phyloP scores from a whole-genome alignment of 2,329 filamentous ascomycete genomes.

The Akanthomyces lecanii region DNA sequence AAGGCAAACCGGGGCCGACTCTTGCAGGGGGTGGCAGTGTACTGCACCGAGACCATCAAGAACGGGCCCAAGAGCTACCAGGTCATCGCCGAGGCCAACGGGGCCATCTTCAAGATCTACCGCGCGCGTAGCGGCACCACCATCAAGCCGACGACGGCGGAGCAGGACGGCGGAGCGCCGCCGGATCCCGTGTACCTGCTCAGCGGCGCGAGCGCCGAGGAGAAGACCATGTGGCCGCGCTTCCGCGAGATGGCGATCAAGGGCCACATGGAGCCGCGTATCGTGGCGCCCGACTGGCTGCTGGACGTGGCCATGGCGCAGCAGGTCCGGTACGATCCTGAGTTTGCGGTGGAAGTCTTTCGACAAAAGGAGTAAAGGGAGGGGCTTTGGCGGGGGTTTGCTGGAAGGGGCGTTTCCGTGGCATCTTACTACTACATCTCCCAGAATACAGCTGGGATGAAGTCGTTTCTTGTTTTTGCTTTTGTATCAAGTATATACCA shows the following conservation, averaged over 20 bases:
- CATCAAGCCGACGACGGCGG: constrained; percentile 60
- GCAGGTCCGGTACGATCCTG: constrained; percentile 63
- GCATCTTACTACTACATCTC: background rate
- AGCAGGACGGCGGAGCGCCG: constrained; percentile 57
- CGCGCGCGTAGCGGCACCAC: constrained; percentile 66
- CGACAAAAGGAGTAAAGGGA: constrained; percentile 26
- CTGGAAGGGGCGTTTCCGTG: background rate
- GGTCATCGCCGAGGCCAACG: constrained; percentile 82
- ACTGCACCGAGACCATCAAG: constrained; percentile 74
- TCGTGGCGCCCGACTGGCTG: constrained; percentile 86
- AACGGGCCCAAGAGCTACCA: constrained; percentile 83
- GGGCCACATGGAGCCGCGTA: constrained; percentile 72
- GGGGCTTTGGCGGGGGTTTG: background rate
- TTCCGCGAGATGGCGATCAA: constrained; percentile 76
- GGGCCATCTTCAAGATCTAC: constrained; percentile 76
- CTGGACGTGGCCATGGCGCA: constrained; percentile 87
- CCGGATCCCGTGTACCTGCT: constrained; percentile 79
- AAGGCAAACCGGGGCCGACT: constrained; percentile 72
- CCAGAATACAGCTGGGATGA: background rate
- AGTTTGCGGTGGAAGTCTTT: constrained; percentile 52
- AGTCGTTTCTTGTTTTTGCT: background rate
- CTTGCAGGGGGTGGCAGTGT: constrained; percentile 71
- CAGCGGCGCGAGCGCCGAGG: constrained; percentile 61
- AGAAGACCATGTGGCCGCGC: constrained; percentile 71
- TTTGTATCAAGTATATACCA: constrained; percentile 9